phyloP scores from a whole-genome alignment of 2,329 filamentous ascomycete genomes.

The Fusarium subtropicale region DNA sequence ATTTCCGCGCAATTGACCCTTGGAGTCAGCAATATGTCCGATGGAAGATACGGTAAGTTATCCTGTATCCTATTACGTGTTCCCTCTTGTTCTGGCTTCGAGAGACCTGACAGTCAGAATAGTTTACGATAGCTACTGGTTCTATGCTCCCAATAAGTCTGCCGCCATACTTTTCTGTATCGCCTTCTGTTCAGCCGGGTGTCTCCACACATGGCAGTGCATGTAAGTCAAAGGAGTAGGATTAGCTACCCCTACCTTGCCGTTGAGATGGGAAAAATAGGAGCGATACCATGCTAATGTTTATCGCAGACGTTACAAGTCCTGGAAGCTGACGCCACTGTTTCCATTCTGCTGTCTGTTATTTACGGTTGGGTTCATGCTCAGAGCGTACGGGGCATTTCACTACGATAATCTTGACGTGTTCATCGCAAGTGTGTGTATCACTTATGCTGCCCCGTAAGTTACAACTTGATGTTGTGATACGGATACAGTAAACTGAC shows the following conservation, averaged over 20 bases:
- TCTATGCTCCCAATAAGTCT: constrained; percentile 61
- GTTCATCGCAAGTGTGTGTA: constrained; percentile 52
- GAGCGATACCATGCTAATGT: neutral
- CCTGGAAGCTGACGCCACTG: constrained; percentile 66
- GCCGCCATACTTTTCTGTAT: constrained; percentile 61
- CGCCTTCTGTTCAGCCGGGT: constrained; percentile 54
- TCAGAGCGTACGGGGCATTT: constrained; percentile 52
- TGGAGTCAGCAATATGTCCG: constrained; percentile 33
- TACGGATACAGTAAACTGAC: neutral
- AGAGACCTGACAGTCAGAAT: constrained; percentile 1
- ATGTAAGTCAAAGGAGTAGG: constrained; percentile 54
- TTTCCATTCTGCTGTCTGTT: constrained; percentile 66
- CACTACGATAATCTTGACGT: constrained; percentile 49
- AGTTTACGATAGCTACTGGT: constrained; percentile 59
- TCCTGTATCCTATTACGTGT: neutral
- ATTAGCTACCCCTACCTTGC: neutral
- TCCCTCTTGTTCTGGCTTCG: neutral
- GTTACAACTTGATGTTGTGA: constrained; percentile 6
- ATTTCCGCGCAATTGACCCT: neutral
- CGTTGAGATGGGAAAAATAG: too few species aligned
- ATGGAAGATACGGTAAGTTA: constrained; percentile 50
- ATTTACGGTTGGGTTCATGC: constrained; percentile 66
- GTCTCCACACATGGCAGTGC: constrained; percentile 57
- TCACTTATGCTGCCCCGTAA: constrained; percentile 53
- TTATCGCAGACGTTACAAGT: constrained; percentile 62